These are phyloP conservation scores for Myochromella boudieri DNA, from an alignment of 768 basidiomycete genomes.

Conservation along the genomic window DNA sequence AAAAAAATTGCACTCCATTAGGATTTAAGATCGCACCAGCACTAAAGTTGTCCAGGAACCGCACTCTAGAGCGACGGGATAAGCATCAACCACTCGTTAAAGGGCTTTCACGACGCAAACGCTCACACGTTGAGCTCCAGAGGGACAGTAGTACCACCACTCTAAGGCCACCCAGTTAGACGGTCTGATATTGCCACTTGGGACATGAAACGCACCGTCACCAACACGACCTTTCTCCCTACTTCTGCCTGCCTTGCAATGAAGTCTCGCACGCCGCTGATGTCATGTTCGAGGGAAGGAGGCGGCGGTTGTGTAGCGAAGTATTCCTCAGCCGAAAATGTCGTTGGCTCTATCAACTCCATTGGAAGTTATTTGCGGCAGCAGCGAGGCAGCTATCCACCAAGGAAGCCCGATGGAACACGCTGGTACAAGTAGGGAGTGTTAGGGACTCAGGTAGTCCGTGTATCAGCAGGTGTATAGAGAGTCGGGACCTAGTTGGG, in stretches of 20 bases:
- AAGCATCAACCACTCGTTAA: slow-evolving; percentile 17
- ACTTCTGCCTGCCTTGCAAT: slow-evolving; percentile 62
- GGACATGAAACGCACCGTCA: slow-evolving; percentile 70
- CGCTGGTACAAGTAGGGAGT: slow-evolving; percentile 1
- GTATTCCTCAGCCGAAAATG: slow-evolving; percentile 87
- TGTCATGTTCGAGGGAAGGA: slow-evolving; percentile 64
- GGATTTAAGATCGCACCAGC: slow-evolving; percentile 63
- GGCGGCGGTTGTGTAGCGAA: slow-evolving; percentile 88
- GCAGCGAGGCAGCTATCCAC: slow-evolving; percentile 1
- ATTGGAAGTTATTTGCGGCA: slow-evolving; percentile 4
- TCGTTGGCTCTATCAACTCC: slow-evolving; percentile 26
- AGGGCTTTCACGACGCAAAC: slow-evolving; percentile 23
- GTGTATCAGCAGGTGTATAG: no score
- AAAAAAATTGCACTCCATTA: background rate
- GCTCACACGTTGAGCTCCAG: slow-evolving; percentile 98
- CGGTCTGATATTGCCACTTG: background rate
- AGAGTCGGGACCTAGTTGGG: no score
- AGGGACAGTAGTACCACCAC: slow-evolving; percentile 97
- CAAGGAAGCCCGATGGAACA: background rate
- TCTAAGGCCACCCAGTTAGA: slow-evolving; percentile 48
- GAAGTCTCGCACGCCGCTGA: slow-evolving; percentile 65
- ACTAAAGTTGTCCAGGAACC: slow-evolving; percentile 98
- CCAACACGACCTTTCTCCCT: slow-evolving; percentile 82
- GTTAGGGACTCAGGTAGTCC: slow-evolving; percentile 4
- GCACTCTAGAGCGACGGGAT: slow-evolving; percentile 62